A percentile compares a stretch with the other conserved stretches of the same genome.
phyloP scores from a whole-genome alignment of 768 basidiomycete species.

The Suillus lakei region DNA sequence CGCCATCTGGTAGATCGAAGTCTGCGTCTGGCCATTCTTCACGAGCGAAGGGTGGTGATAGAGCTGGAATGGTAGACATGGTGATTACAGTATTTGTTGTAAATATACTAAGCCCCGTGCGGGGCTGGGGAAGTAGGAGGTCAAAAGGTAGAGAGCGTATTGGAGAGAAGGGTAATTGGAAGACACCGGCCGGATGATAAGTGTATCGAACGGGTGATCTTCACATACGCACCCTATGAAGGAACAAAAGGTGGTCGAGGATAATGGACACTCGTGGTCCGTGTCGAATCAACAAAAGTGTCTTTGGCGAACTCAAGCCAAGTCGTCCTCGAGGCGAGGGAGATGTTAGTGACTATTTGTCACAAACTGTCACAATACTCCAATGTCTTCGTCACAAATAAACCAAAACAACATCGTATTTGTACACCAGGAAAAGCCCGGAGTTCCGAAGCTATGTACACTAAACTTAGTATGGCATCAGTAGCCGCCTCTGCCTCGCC shows the following conservation, averaged over 20 bases:
- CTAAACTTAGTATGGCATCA: slow-evolving; percentile 61
- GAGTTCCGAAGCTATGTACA: too few species aligned
- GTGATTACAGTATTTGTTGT: slow-evolving; percentile 25
- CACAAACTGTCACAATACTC: slow-evolving; percentile 7
- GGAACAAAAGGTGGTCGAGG: slow-evolving; percentile 9
- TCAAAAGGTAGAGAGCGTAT: slow-evolving; percentile 17
- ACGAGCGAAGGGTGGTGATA: slow-evolving; percentile 52
- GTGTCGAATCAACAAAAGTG: slow-evolving; percentile 26
- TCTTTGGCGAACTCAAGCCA: too few species aligned
- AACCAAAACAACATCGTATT: slow-evolving; percentile 6
- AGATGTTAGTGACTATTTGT: slow-evolving; percentile 16
- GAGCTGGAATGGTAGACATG: slow-evolving; percentile 68
- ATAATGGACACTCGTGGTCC: too few species aligned
- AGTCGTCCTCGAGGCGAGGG: not conserved
- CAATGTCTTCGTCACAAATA: slow-evolving; percentile 24
- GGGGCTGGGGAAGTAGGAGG: slow-evolving; percentile 25
- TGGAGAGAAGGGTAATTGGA: slow-evolving; percentile 3
- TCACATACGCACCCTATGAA: slow-evolving; percentile 10
- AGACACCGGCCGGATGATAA: slow-evolving; percentile 11
- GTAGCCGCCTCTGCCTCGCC: slow-evolving; percentile 59
- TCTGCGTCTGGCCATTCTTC: slow-evolving; percentile 91
- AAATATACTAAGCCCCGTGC: slow-evolving; percentile 24
- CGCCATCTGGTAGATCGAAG: slow-evolving; percentile 83
- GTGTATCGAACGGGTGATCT: slow-evolving; percentile 10
- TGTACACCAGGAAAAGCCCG: too few species aligned